Evolutionary conservation across 2,329 filamentous ascomycete genomes (phyloP).

Genomic region (Emydomyces testavorans): DNA sequence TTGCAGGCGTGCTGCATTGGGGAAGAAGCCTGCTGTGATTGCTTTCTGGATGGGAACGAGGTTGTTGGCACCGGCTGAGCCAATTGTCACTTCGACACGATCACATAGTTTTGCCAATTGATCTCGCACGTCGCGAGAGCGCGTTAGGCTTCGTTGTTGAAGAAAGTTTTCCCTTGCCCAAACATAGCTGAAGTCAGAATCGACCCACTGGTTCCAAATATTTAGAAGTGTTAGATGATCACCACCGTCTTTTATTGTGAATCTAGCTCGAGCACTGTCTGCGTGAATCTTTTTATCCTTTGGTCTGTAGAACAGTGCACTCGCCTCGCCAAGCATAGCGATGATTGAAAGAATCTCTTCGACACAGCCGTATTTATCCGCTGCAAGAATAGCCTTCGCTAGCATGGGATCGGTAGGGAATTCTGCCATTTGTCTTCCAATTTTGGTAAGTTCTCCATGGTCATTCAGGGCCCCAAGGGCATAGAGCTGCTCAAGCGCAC

Average conservation of each 20-base stretch:
- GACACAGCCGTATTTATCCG: constrained; percentile 82
- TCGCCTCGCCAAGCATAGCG: constrained; percentile 84
- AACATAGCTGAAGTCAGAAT: constrained; percentile 74
- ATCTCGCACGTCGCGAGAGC: constrained; percentile 82
- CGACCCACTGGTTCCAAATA: constrained; percentile 91
- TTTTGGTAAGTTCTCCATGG: constrained; percentile 74
- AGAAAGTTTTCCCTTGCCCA: constrained; percentile 92
- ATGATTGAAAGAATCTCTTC: constrained; percentile 88
- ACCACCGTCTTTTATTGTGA: constrained; percentile 81
- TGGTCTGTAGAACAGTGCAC: constrained; percentile 81
- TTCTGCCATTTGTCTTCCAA: constrained; percentile 89
- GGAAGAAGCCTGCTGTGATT: constrained; percentile 85
- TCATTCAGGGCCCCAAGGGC: constrained; percentile 82
- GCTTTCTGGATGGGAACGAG: constrained; percentile 72
- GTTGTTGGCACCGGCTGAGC: constrained; percentile 59
- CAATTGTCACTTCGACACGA: constrained; percentile 66
- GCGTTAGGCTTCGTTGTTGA: constrained; percentile 76
- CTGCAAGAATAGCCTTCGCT: constrained; percentile 75
- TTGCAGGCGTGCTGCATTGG: constrained; percentile 75
- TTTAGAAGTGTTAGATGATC: constrained; percentile 83
- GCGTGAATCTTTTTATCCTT: constrained; percentile 97
- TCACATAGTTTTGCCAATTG: constrained; percentile 89
- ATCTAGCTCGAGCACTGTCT: constrained; percentile 76
- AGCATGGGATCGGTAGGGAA: constrained; percentile 90
- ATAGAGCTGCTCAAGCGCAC: constrained; percentile 80